phyloP scores from a whole-genome alignment of 306 rosid genomes.

The Lathyrus sativus region DNA sequence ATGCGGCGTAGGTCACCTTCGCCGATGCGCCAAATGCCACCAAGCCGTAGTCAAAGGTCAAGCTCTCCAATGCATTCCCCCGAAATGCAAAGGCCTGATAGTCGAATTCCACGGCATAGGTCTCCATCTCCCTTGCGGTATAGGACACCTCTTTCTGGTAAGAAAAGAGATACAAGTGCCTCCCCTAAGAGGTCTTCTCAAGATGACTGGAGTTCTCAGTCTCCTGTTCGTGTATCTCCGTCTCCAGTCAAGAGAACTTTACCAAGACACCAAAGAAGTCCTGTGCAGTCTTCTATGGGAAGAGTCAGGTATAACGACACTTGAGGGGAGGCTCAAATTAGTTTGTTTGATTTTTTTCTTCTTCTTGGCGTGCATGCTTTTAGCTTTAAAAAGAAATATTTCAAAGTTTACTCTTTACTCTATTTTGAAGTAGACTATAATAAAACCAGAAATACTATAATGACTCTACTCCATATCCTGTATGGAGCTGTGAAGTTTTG shows the following conservation, averaged over 20 bases:
- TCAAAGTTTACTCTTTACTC: background rate
- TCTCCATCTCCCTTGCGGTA: conserved; percentile 52
- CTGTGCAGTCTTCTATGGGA: conserved; percentile 50
- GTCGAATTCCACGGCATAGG: conserved; percentile 49
- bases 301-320: conserved; percentile 54
- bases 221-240: conserved; percentile 50
- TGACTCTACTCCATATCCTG: background rate
- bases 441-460: conserved; percentile 4
- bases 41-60: conserved; percentile 39
- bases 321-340: conserved; percentile 15
- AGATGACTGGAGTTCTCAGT: conserved; percentile 54
- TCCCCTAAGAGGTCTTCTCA: conserved; percentile 51
- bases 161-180: conserved; percentile 43
- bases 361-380: conserved; percentile 17
- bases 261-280: conserved; percentile 45
- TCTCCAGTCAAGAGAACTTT: conserved; percentile 50
- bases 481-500: conserved; percentile 13
- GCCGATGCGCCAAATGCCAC: conserved; percentile 41
- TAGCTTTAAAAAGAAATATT: background rate
- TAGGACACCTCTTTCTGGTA: conserved; percentile 50
- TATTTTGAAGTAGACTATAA: conserved; percentile 13
- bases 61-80: conserved; percentile 47
- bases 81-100: conserved; percentile 40
- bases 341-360: conserved; percentile 9
- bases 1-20: conserved; percentile 47